Evolutionary conservation across 1,139 yeast species (phyloP), one percentile per base, ranked within the genome.

Genomic region (Groenewaldozyma sp.): DNA sequence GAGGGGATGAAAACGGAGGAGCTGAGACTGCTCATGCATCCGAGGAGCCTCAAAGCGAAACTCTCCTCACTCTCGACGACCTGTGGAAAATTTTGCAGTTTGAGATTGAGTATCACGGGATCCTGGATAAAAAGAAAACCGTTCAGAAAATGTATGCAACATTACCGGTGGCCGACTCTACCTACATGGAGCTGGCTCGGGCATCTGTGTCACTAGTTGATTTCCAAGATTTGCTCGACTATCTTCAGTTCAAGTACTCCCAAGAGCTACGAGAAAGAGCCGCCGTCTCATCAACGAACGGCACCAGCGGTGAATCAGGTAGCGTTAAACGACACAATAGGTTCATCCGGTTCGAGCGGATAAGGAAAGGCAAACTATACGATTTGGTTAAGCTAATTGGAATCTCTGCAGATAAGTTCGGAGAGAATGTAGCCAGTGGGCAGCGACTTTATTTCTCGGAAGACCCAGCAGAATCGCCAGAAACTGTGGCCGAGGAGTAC

Each of bases 81-180:
- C 67, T 91, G 46, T 93, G 98, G 98, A 75, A 91, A 56, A 79
- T 88, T 47, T 81, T 86, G 9, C 80, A 76, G 49, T 71, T 87
- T 39, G 97, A 91, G 58, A 73, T 87, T 49, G 96, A 86, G 52
- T 91, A 78, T 60, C 96, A 88, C 56, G 82, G 95, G 7, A 66
- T 88, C 35, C 70, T 82, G 44, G 87, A 82, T 51, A 88, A 87
- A 65, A 74, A 82, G 17, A 68, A 72, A 41, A 73, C 79, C 33
- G 75, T 82, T 24, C 72, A 71, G 48, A 73, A 71, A 40, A 65
- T 84, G 41, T 76, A 76, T 44, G 68, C 71, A 18, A 65, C 74
- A 14, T 63, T 87, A 45, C 67, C 67, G 19, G 58, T 73, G 17
- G 71, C 70, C 35, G 95, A 86, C 57, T 69, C 73, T 34, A 65